phyloP scores from a whole-genome alignment of 2,329 filamentous ascomycete species.

The Geosmithia flava region DNA sequence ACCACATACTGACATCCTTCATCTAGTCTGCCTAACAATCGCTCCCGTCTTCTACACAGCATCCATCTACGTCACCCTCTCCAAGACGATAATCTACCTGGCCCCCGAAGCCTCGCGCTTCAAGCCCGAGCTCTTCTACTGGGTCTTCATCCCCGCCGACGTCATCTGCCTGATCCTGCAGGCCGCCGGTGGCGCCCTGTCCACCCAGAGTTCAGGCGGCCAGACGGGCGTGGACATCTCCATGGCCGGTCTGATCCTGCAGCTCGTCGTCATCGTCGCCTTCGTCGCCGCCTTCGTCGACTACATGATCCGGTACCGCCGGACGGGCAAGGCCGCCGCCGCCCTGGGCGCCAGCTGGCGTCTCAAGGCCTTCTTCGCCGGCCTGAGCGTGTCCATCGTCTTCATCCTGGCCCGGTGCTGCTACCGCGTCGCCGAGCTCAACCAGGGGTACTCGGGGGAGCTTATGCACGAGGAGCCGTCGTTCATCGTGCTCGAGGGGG shows the following conservation, averaged over 20 bases:
- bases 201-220: slow-evolving; percentile 26
- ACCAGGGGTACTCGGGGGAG: slow-evolving; percentile 44
- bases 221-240: slow-evolving; percentile 23
- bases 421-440: slow-evolving; percentile 54
- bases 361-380: slow-evolving; percentile 33
- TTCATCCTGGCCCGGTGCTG: slow-evolving; percentile 50
- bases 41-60: slow-evolving; percentile 39
- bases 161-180: slow-evolving; percentile 44
- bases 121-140: slow-evolving; percentile 28
- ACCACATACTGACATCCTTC: not conserved
- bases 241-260: slow-evolving; percentile 43
- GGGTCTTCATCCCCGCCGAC: slow-evolving; percentile 42
- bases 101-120: slow-evolving; percentile 28
- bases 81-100: slow-evolving; percentile 26
- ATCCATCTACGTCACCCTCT: slow-evolving; percentile 53
- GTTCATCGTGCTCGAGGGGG: slow-evolving; percentile 42
- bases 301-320: slow-evolving; percentile 33
- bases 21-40: slow-evolving; percentile 39
- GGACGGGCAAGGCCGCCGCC: slow-evolving; percentile 10
- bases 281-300: slow-evolving; percentile 36
- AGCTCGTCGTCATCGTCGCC: slow-evolving; percentile 40
- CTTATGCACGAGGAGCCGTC: slow-evolving; percentile 39
- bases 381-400: slow-evolving; percentile 39
- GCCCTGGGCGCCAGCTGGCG: slow-evolving; percentile 13
- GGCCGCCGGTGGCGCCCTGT: slow-evolving; percentile 42